These are phyloP conservation scores for Ilyonectria sp. DNA, from an alignment of 2,329 filamentous ascomycete species.

Conservation along the genomic window DNA sequence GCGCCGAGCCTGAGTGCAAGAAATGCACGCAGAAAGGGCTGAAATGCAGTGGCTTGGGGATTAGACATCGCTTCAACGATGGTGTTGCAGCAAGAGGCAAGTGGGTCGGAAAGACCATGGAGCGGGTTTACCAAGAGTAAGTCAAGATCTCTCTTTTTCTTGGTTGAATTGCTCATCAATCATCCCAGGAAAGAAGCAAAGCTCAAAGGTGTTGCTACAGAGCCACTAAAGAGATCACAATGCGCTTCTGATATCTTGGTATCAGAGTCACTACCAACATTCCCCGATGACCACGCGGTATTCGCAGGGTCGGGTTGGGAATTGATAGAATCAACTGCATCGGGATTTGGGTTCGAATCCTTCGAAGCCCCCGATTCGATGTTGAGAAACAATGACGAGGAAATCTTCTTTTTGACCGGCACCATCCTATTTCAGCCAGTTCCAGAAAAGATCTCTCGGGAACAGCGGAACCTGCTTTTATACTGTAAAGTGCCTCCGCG, in stretches of 20 bases:
- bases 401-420: neutral
- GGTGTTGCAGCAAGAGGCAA: slow-evolving; percentile 45
- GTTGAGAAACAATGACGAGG: neutral
- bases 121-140: slow-evolving; percentile 42
- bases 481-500: slow-evolving; percentile 23
- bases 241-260: neutral
- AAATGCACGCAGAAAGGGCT: slow-evolving; percentile 43
- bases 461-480: slow-evolving; percentile 34
- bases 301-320: neutral
- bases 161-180: neutral
- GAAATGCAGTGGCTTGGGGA: slow-evolving; percentile 43
- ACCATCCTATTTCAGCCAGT: slow-evolving; percentile 29
- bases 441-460: slow-evolving; percentile 29
- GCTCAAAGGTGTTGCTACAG: neutral
- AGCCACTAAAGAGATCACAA: too few relatives aligned
- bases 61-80: slow-evolving; percentile 47
- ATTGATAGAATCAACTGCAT: neutral
- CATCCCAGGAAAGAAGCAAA: slow-evolving; percentile 6
- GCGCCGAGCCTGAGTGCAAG: slow-evolving; percentile 38
- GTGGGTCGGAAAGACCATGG: slow-evolving; percentile 47
- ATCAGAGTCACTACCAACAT: neutral
- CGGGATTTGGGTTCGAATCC: neutral
- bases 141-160: fast-evolving
- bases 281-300: too few relatives aligned
- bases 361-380: neutral